Percentiles rank a stretch among this genome's conserved stretches.
Conservation (phyloP, 257 asterid genomes). For the Primulina tabacum region DNA sequence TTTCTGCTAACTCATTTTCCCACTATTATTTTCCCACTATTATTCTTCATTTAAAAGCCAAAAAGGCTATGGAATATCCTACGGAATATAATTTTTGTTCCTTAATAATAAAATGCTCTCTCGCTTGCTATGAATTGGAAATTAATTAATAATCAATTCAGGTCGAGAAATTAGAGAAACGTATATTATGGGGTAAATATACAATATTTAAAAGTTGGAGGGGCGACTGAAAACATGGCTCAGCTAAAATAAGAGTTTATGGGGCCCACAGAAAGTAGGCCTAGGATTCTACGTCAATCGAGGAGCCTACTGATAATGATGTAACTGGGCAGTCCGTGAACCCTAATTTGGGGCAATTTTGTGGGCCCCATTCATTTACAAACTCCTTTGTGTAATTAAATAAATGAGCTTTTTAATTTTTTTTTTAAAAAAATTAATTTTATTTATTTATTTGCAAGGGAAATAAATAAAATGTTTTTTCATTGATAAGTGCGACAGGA, state of each 20-base stretch:
- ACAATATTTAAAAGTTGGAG: background rate
- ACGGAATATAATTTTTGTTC: too few species aligned
- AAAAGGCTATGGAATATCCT: background rate
- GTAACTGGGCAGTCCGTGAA: slow-evolving; percentile 35
- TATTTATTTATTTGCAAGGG: too few species aligned
- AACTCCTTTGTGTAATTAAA: background rate
- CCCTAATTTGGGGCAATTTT: slow-evolving; percentile 11
- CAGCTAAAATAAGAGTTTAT: background rate
- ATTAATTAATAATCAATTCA: background rate
- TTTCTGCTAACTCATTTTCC: background rate
- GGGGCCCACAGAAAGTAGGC: slow-evolving; percentile 21
- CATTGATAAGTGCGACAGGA: too few species aligned
- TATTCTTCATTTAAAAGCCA: background rate
- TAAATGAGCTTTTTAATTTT: too few species aligned
- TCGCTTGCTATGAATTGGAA: background rate
- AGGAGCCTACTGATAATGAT: slow-evolving; percentile 17
- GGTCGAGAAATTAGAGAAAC: background rate
- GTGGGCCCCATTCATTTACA: slow-evolving; percentile 27
- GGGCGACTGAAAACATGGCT: background rate
- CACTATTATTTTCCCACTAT: background rate
- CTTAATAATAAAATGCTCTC: background rate
- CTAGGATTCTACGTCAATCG: slow-evolving; percentile 14
- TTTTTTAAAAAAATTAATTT: too few species aligned
- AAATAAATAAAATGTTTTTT: too few species aligned
- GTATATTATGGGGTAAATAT: background rate